phyloP scores from a whole-genome alignment of 2,329 filamentous ascomycete species.

The Blumeriella jaapii region DNA sequence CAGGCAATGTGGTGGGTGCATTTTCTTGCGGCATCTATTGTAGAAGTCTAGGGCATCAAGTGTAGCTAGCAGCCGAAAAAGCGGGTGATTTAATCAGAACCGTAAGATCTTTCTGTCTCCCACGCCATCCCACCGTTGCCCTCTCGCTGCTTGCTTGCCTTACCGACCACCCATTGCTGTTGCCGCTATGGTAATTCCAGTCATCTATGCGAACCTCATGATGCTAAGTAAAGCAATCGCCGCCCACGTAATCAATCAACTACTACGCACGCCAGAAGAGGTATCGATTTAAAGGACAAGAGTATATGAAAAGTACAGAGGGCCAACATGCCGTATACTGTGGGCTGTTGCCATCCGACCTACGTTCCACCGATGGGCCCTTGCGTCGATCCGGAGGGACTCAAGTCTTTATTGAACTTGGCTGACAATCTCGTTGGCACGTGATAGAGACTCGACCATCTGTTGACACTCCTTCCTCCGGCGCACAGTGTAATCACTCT shows the following conservation, averaged over 20 bases:
- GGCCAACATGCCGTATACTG: conserved; percentile 12
- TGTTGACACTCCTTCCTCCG: conserved; percentile 96
- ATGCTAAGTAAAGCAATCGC: conserved; percentile 12
- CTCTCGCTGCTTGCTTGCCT: conserved; percentile 11
- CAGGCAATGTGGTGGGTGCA: background rate
- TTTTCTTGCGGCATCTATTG: background rate
- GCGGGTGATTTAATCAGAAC: conserved; percentile 5
- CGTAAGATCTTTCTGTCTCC: conserved; percentile 6
- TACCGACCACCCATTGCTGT: background rate
- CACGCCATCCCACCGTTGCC: conserved; percentile 12
- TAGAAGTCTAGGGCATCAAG: conserved; percentile 2
- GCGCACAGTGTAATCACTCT: conserved; percentile 92
- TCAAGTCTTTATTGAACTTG: conserved; percentile 37
- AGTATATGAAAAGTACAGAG: conserved; percentile 13
- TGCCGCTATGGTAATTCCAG: conserved; percentile 6
- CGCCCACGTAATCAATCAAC: conserved; percentile 19
- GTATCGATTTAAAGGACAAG: conserved; percentile 21
- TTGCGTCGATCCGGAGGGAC: conserved; percentile 10
- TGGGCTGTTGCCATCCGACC: conserved; percentile 9
- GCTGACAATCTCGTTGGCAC: conserved; percentile 93
- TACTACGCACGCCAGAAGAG: conserved; percentile 14
- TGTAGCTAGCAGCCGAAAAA: conserved; percentile 9
- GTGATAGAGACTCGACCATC: conserved; percentile 89
- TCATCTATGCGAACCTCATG: conserved; percentile 4
- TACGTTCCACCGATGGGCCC: conserved; percentile 10